Conservation (phyloP, 192 early-diverging fungal species). For the Jimgerdemannia lactiflua region DNA sequence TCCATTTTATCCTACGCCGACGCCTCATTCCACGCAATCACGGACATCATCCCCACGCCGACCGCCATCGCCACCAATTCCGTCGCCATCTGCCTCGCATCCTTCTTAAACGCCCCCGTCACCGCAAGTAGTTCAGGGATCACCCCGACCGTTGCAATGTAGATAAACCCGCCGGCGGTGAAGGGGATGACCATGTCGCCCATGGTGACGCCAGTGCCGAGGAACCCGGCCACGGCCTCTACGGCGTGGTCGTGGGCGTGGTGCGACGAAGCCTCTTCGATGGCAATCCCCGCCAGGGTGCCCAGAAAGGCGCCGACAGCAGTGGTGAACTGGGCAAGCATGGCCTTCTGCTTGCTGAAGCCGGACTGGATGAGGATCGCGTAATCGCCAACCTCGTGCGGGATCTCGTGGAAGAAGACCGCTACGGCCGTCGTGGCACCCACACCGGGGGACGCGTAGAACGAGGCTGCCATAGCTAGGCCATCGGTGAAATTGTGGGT, state of each 20-base stretch:
- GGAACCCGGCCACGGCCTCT: conserved; percentile 38
- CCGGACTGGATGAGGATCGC: conserved; percentile 83
- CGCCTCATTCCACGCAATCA: conserved; percentile 71
- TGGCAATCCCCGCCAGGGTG: conserved; percentile 70
- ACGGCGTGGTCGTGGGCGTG: conserved; percentile 7
- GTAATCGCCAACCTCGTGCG: conserved; percentile 88
- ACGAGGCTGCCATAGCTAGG: conserved; percentile 79
- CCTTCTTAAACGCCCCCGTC: conserved; percentile 49
- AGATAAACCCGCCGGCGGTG: conserved; percentile 85
- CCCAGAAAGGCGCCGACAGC: conserved; percentile 81
- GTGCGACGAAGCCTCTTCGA: conserved; percentile 58
- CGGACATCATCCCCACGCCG: conserved; percentile 72
- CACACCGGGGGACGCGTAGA: conserved; percentile 75
- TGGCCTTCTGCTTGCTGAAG: conserved; percentile 68
- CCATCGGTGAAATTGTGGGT: conserved; percentile 89
- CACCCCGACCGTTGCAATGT: conserved; percentile 83
- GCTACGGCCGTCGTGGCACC: conserved; percentile 85
- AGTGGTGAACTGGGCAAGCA: conserved; percentile 77
- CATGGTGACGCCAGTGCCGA: conserved; percentile 59
- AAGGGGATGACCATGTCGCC: conserved; percentile 85
- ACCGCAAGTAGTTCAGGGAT: conserved; percentile 77
- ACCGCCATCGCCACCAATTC: conserved; percentile 73
- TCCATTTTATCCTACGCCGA: conserved; percentile 10
- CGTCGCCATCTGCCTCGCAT: conserved; percentile 43
- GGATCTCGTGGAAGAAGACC: conserved; percentile 88